A percentile compares a stretch with the other conserved stretches of the same genome.
These are phyloP conservation scores for Choiromyces venosus DNA, from an alignment of 495 filamentous ascomycete genomes.

Conservation along the genomic window DNA sequence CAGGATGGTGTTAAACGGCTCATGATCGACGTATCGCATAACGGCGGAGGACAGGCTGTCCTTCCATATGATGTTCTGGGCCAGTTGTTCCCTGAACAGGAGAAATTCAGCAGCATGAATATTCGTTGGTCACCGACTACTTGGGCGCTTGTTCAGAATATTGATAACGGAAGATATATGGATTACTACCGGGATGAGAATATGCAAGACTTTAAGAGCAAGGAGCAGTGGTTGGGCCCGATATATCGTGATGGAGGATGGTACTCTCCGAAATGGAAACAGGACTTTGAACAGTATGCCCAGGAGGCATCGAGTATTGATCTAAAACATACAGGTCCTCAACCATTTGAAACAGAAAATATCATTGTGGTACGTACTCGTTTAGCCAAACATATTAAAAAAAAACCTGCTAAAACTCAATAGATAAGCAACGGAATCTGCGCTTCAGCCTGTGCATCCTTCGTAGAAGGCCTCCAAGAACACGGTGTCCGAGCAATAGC, in stretches of 20 bases:
- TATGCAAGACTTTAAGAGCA: constrained; percentile 17
- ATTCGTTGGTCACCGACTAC: constrained; percentile 29
- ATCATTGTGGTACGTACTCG: constrained; percentile 26
- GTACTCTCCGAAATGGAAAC: constrained; percentile 27
- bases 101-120: constrained; percentile 25
- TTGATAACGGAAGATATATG: constrained; percentile 6
- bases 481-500: constrained; percentile 28
- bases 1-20: constrained; percentile 25
- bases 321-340: constrained; percentile 9
- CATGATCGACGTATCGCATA: constrained; percentile 34
- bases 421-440: constrained; percentile 25
- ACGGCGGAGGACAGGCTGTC: constrained; percentile 26
- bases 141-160: constrained; percentile 23
- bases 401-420: constrained; percentile 5
- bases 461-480: constrained; percentile 21
- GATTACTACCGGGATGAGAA: constrained; percentile 16
- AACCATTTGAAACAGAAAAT: constrained; percentile 24
- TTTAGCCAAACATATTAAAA: background rate
- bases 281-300: constrained; percentile 27
- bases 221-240: constrained; percentile 21
- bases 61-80: constrained; percentile 31
- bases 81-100: constrained; percentile 27
- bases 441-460: constrained; percentile 29
- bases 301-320: constrained; percentile 17
- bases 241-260: constrained; percentile 8